Base-by-base conservation (phyloP, 2,329 filamentous ascomycete species). In the Fusarium tuaranense region DNA sequence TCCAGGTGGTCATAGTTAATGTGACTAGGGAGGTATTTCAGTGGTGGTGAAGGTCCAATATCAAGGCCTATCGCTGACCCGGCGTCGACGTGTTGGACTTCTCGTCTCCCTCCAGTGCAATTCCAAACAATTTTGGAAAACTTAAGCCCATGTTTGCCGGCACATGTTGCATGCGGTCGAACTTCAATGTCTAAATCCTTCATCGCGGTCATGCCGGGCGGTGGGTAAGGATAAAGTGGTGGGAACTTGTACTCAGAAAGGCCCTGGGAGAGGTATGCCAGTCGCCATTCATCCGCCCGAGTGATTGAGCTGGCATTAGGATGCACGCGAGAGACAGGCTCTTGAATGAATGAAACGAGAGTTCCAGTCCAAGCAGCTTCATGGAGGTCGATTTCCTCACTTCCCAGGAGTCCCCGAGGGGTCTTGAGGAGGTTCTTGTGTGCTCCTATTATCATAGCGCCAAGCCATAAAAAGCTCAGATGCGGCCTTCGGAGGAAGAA, bases 221-320 rank as follows among this genome's bases (percentile, higher is more conserved):
- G 68, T 25, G 46, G 46, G 6, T 62, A 69, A n/a, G 63, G 25
- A 38, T 51, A 36, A 10, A 64, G 62, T 3, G 68, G 65, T 20
- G 60, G 68, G 25, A 55, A 61, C 10, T 34, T 48, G 6, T 41
- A 7, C 7, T 13, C 20, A 2, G 44, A 57, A 14, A 46, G 59
- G 10, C 48, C 68, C 39, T 68, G 60, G 14, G 65, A 18, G 12
- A 55, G 32, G 55, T 64, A 68, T 39, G 64, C 64, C 18, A 70
- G 18, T 7, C 64, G 30, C 22, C 64, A 67, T 46, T 70, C 60
- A 57, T 70, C 38, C 39, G 65, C 64, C 27, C 65, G 68, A n/a
- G 41, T 32, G 7, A 68, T 68, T 1, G 30, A 61, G 12, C 3
- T 30, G n/a, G 34, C n/a, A n/a, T 62, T 46, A 18, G 8, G 22